phyloP scores from a whole-genome alignment of 345 rosid genomes.

The Heritiera fomes region DNA sequence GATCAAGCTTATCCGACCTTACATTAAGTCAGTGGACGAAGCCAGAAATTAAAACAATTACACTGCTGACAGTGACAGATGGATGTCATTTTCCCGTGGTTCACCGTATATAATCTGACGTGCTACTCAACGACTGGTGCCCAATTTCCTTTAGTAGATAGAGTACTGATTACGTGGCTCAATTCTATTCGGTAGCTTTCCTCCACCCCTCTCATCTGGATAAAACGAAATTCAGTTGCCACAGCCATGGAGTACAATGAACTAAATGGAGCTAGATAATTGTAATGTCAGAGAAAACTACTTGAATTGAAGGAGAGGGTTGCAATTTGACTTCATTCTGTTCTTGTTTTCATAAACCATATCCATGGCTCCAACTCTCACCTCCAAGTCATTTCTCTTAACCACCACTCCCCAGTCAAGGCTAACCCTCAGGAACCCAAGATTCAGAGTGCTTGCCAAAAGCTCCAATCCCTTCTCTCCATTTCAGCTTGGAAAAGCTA shows the following conservation, averaged over 20 bases:
- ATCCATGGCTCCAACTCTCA: conserved; percentile 58
- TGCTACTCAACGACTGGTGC: conserved; percentile 30
- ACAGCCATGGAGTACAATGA: conserved; percentile 6
- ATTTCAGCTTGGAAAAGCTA: conserved; percentile 51
- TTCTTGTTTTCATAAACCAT: background rate
- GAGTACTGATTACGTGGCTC: conserved; percentile 42
- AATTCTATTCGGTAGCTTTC: conserved; percentile 41
- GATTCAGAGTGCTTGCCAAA: conserved; percentile 59
- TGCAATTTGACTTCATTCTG: conserved; percentile 6
- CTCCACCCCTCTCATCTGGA: conserved; percentile 39
- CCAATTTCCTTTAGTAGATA: conserved; percentile 34
- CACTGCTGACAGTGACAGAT: background rate
- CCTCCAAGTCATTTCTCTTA: conserved; percentile 67
- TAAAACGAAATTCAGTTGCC: conserved; percentile 31
- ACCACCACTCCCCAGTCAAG: conserved; percentile 45
- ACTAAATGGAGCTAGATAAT: background rate
- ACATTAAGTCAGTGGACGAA: background rate
- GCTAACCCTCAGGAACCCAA: conserved; percentile 38
- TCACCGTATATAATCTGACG: background rate
- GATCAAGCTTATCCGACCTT: too few relatives aligned
- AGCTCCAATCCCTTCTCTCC: conserved; percentile 44
- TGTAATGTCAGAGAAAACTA: conserved; percentile 9
- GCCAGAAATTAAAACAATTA: background rate
- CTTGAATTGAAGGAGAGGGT: conserved; percentile 32
- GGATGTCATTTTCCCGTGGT: conserved; percentile 11